Evolutionary conservation across 345 rosid genomes (phyloP).

Genomic region (Viola odorata): DNA sequence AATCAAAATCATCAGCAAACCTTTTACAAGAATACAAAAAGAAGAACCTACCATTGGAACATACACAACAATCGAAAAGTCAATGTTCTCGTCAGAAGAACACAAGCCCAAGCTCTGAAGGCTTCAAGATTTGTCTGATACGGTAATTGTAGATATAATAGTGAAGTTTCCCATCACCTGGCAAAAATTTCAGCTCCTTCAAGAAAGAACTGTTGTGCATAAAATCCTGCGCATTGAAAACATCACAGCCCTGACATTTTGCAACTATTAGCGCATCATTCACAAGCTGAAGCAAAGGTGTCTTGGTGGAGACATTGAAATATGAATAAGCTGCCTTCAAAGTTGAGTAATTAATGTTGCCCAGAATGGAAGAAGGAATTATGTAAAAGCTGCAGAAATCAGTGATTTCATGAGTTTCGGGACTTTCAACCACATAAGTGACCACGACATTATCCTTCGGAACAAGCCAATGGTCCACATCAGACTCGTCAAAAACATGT

Average conservation of each 20-base stretch:
- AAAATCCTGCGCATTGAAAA: slow-evolving; percentile 79
- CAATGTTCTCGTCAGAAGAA: slow-evolving; percentile 38
- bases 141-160: slow-evolving; percentile 81
- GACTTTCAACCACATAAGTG: slow-evolving; percentile 74
- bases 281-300: slow-evolving; percentile 80
- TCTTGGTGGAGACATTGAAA: slow-evolving; percentile 74
- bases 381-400: slow-evolving; percentile 95
- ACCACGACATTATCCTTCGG: slow-evolving; percentile 71
- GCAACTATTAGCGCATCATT: slow-evolving; percentile 79
- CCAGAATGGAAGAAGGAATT: slow-evolving; percentile 82
- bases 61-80: too few relatives aligned
- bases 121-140: slow-evolving; percentile 41
- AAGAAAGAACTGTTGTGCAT: slow-evolving; percentile 79
- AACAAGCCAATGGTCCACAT: slow-evolving; percentile 85
- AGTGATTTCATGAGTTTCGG: slow-evolving; percentile 74
- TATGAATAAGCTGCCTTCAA: slow-evolving; percentile 89
- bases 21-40: too few relatives aligned
- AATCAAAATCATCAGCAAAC: too few relatives aligned
- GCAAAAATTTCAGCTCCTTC: slow-evolving; percentile 81
- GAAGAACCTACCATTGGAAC: too few relatives aligned
- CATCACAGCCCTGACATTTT: slow-evolving; percentile 67
- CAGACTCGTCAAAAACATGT: slow-evolving; percentile 75
- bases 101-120: slow-evolving; percentile 80
- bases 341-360: slow-evolving; percentile 59
- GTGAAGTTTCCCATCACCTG: slow-evolving; percentile 87